Conservation (phyloP, 306 rosid species). For the Sechiopsis laciniata region DNA sequence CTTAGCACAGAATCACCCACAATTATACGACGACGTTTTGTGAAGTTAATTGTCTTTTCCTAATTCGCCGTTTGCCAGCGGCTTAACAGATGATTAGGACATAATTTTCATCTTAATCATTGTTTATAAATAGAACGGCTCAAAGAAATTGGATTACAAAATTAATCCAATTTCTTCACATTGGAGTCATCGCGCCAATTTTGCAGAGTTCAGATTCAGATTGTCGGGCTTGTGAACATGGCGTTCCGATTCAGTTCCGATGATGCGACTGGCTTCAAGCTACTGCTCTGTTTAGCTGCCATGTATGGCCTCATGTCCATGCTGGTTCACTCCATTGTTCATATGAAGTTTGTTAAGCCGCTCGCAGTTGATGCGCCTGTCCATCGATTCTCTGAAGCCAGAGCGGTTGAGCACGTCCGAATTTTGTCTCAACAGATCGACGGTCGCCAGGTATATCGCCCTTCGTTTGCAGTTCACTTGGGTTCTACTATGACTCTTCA, state of each 20-base stretch:
- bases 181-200: conserved; percentile 5
- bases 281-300: conserved; percentile 42
- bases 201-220: neutral
- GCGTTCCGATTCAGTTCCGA: conserved; percentile 43
- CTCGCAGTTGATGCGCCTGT: conserved; percentile 66
- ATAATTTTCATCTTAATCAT: neutral
- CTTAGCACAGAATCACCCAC: neutral
- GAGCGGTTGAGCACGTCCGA: conserved; percentile 73
- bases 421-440: conserved; percentile 69
- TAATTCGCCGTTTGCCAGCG: neutral
- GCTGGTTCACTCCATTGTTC: conserved; percentile 47
- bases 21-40: neutral
- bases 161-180: conserved; percentile 9
- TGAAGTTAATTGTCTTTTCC: neutral
- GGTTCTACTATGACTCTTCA: neutral
- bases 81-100: neutral
- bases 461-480: neutral
- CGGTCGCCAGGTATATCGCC: conserved; percentile 70
- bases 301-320: conserved; percentile 59
- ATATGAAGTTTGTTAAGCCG: conserved; percentile 76
- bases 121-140: neutral
- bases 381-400: conserved; percentile 77
- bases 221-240: conserved; percentile 32
- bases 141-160: neutral
- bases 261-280: conserved; percentile 60